Percentiles rank a stretch among this genome's conserved stretches.
Evolutionary conservation across 2,329 filamentous ascomycete genomes (phyloP).

Genomic region (Aspergillus bombycis): DNA sequence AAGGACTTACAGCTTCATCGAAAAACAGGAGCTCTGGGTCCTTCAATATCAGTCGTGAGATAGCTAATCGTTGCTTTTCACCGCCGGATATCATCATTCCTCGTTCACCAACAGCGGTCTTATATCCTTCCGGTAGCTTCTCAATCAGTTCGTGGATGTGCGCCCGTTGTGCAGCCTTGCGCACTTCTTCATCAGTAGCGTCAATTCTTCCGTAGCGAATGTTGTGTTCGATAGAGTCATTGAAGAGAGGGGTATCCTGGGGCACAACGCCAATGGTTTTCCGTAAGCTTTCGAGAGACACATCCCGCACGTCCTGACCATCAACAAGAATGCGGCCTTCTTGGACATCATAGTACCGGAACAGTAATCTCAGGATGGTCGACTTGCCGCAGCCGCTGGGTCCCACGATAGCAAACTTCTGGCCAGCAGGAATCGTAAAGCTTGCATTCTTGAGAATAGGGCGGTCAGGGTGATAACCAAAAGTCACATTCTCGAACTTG

Average conservation of each 20-base stretch:
- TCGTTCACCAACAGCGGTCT: constrained; percentile 88
- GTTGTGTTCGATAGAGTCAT: constrained; percentile 94
- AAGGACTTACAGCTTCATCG: constrained; percentile 72
- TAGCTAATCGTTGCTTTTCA: constrained; percentile 88
- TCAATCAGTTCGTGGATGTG: constrained; percentile 82
- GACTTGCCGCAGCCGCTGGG: constrained; percentile 96
- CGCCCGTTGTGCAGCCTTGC: constrained; percentile 77
- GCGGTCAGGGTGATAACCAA: constrained; percentile 85
- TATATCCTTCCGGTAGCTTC: constrained; percentile 82
- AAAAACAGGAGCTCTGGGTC: constrained; percentile 91
- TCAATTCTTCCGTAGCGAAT: constrained; percentile 87
- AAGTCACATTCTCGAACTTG: constrained; percentile 90
- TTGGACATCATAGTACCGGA: constrained; percentile 92
- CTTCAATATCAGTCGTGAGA: constrained; percentile 82
- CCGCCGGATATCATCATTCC: constrained; percentile 97
- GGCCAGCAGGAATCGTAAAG: constrained; percentile 89
- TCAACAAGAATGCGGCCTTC: constrained; percentile 85
- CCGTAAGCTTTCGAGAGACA: constrained; percentile 80
- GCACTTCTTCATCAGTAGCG: constrained; percentile 72
- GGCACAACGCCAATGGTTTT: constrained; percentile 91
- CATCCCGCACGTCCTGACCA: constrained; percentile 84
- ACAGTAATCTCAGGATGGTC: constrained; percentile 85
- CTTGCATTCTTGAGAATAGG: constrained; percentile 84
- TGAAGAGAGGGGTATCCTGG: constrained; percentile 96
- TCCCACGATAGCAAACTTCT: constrained; percentile 94